Conservation (phyloP, 257 asterid genomes). For the Nicotiana paniculata region DNA sequence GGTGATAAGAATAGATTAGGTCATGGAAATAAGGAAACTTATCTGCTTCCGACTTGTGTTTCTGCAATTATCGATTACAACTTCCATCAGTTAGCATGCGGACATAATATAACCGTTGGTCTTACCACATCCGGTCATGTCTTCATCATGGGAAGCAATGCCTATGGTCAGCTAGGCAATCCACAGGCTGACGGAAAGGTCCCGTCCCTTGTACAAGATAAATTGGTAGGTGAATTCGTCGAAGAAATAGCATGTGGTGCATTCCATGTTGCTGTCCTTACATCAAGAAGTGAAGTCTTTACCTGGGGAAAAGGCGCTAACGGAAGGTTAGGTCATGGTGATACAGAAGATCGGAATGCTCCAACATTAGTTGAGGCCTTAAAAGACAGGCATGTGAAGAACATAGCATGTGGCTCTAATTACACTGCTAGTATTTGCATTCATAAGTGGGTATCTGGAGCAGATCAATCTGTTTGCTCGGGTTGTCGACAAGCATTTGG, state of each 20-base stretch:
- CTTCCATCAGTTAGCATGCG: constrained; percentile 78
- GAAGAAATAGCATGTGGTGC: constrained; percentile 83
- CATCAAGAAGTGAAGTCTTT: constrained; percentile 72
- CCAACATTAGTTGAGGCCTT: constrained; percentile 80
- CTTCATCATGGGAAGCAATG: constrained; percentile 71
- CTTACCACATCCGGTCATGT: constrained; percentile 84
- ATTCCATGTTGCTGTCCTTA: constrained; percentile 71
- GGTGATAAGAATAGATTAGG: constrained; percentile 82
- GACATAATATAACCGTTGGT: constrained; percentile 58
- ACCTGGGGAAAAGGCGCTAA: constrained; percentile 92
- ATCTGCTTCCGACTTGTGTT: constrained; percentile 71
- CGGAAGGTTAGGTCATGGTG: constrained; percentile 93
- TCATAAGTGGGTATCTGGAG: constrained; percentile 90
- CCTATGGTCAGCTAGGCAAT: constrained; percentile 68
- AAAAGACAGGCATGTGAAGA: constrained; percentile 74
- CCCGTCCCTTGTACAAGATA: constrained; percentile 74
- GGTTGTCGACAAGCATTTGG: constrained; percentile 89
- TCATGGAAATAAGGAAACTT: constrained; percentile 68
- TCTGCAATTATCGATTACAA: constrained; percentile 71
- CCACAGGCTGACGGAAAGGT: constrained; percentile 65
- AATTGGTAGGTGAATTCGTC: constrained; percentile 81
- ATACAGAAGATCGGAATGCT: constrained; percentile 48
- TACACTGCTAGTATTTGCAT: constrained; percentile 75
- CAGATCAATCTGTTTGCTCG: constrained; percentile 81
- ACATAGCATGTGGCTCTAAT: constrained; percentile 78